Base-by-base conservation (phyloP, 2,329 filamentous ascomycete species). In the Trichoderma asperellum region DNA sequence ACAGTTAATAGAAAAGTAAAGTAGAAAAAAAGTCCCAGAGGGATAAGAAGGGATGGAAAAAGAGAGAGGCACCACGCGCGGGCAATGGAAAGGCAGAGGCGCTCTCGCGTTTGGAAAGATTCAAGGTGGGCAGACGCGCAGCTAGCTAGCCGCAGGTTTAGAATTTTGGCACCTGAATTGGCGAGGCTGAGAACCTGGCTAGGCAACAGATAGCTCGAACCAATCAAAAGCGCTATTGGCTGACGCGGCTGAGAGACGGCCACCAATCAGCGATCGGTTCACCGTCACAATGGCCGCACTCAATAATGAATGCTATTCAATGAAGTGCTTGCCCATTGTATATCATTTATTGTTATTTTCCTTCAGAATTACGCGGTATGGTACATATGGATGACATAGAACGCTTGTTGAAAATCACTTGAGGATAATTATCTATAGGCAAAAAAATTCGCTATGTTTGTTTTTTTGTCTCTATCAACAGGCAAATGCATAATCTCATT, bases 141-240 rank as follows among this genome's bases (percentile, higher is more conserved):
- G 74, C 57, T 58, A 43, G 73, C 74, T 58, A 34, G 72, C 74
- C 70, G 71, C 72, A 37, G 12, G 57, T 73, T 72, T 74, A 75
- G 76, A 78, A 79, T 73, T 79, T 78, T 77, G 74, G 75, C 69
- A 61, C 64, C 63, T 47, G 57, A 21, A 55, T 69, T 70, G 68
- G 70, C 76, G 73, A 76, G 75, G 75, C 76, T 77, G 71, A 67
- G 29, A 72, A 71, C 61, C 58, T 58, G 71, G 69, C 74, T 74
- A 70, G 71, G 72, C 70, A 70, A 37, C 55, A 35, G 32, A 14
- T 68, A 80, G 78, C 78, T 80, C 73, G 69, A 71, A 10, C 78
- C 78, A 80, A 80, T 80, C 73, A 77, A 53, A 69, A 29, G 59
- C 47, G n/a, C 52, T 57, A 56, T 62, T 70, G 68, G 56, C 71